Evolutionary conservation across 129 eudicot species (phyloP), one percentile per base, ranked within the genome.

Genomic region (Flaveria trinervia): DNA sequence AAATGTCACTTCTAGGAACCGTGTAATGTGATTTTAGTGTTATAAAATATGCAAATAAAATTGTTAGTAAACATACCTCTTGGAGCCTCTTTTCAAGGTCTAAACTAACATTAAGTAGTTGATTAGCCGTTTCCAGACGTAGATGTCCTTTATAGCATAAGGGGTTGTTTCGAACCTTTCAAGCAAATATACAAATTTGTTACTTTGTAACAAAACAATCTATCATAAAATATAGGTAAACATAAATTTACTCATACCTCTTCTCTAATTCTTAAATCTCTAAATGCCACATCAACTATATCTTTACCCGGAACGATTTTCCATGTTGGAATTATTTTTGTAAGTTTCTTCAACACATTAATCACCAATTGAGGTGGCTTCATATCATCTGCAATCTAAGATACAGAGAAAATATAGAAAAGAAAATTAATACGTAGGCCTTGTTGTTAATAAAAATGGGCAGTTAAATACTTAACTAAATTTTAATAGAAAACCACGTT

Each of bases 61-160:
- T 36, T 36, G 41, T 36, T 3, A 57, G 43, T 22, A 15, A 41
- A 12, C 41, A 0, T 73, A 73, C 98, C 92, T 93, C 92, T 9
- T 84, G 67, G 20, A 94, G 91, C 44, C 96, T 89, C 20, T 86
- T 66, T 85, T 94, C 98, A 36, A 94, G 82, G 65, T 91, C 97
- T 43, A 82, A 55, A 81, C 97, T 91, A 66, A 82, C 93, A 0
- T 33, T 59, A 14, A 87, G 79, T 10, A 94, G 83, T 74, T 94
- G 83, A 33, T 76, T 71, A 17, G 87, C 89, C 1, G 98, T 94
- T 76, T 87, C 84, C 49, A 94, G 79, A 65, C 98, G 97, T 13
- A 93, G 89, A n/a, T 86, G 86, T 18, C 98, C 97, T 75, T 90
- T 89, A 81, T 94, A 94, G 65, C 96, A 89, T 60, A 82, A 84